Evolutionary conservation across 257 asterid genomes (phyloP).

Genomic region (Gentiana dahurica): DNA sequence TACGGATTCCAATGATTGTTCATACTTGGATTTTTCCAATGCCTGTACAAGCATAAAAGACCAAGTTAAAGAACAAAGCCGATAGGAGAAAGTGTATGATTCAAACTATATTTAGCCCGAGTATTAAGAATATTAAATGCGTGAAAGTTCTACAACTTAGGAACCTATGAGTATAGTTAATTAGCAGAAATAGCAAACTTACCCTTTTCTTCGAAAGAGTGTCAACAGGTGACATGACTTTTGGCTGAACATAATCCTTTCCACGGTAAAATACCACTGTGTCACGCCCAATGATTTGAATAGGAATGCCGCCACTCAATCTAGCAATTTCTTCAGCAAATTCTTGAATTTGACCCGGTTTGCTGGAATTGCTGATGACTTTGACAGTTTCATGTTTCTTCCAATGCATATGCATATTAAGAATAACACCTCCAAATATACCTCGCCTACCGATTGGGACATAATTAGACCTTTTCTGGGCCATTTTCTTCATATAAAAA

Average conservation of each 20-base stretch:
- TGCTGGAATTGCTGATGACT: constrained; percentile 85
- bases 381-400: constrained; percentile 94
- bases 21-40: constrained; percentile 74
- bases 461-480: constrained; percentile 80
- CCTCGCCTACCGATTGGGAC: constrained; percentile 97
- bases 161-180: too few species aligned
- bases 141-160: too few species aligned
- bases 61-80: too few species aligned
- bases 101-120: background rate
- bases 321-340: constrained; percentile 71
- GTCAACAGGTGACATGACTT: constrained; percentile 91
- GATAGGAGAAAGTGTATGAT: background rate
- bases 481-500: constrained; percentile 80
- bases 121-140: too few species aligned
- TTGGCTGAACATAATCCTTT: constrained; percentile 75
- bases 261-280: constrained; percentile 80
- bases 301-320: constrained; percentile 83
- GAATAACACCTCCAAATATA: constrained; percentile 89
- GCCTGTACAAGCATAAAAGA: constrained; percentile 40
- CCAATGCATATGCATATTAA: constrained; percentile 97
- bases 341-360: constrained; percentile 69
- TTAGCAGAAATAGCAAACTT: constrained; percentile 9
- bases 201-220: constrained; percentile 83
- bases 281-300: constrained; percentile 69
- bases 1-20: constrained; percentile 87